Conservation (phyloP, 2,329 filamentous ascomycete species). For the Diaporthe batatas region DNA sequence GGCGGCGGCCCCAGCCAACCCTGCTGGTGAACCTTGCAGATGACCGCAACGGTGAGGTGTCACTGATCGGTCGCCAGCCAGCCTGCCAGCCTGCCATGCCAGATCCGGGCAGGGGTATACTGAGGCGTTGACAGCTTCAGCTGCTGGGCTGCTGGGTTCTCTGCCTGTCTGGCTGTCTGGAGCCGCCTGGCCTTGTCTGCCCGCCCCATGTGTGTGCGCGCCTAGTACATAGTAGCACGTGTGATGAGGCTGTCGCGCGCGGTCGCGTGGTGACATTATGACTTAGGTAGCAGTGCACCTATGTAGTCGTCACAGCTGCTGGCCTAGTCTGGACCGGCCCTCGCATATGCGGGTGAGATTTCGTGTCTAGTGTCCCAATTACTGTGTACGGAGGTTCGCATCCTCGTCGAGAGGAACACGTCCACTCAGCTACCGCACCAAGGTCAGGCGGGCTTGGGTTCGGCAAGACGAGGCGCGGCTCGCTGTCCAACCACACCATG, state of each 20-base stretch:
- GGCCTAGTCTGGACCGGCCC: neutral
- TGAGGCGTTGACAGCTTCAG: slow-evolving; percentile 27
- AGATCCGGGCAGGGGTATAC: slow-evolving; percentile 25
- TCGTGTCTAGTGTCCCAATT: neutral
- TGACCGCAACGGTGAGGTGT: slow-evolving; percentile 31
- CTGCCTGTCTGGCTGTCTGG: no score
- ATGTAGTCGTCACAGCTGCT: neutral
- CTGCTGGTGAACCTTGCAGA: slow-evolving; percentile 24
- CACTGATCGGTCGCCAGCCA: slow-evolving; percentile 12
- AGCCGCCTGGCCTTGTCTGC: no score
- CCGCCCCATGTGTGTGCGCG: slow-evolving; percentile 15
- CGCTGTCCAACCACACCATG: slow-evolving; percentile 28
- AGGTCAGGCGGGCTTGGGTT: slow-evolving; percentile 1
- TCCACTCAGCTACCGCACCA: neutral
- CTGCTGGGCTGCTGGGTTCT: no score
- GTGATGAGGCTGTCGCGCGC: slow-evolving; percentile 24
- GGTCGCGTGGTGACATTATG: slow-evolving; percentile 24
- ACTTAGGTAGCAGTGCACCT: slow-evolving; percentile 13
- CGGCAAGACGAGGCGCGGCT: slow-evolving; percentile 24
- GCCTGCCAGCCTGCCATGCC: slow-evolving; percentile 24
- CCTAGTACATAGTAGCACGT: no score
- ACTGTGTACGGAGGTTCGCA: neutral
- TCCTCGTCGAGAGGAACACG: neutral
- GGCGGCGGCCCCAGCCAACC: slow-evolving; percentile 24
- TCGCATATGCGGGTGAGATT: neutral